Evolutionary conservation across 1,139 yeast species (phyloP), one percentile per base, ranked within the genome.

Genomic region (Spathaspora jeffriesii): DNA sequence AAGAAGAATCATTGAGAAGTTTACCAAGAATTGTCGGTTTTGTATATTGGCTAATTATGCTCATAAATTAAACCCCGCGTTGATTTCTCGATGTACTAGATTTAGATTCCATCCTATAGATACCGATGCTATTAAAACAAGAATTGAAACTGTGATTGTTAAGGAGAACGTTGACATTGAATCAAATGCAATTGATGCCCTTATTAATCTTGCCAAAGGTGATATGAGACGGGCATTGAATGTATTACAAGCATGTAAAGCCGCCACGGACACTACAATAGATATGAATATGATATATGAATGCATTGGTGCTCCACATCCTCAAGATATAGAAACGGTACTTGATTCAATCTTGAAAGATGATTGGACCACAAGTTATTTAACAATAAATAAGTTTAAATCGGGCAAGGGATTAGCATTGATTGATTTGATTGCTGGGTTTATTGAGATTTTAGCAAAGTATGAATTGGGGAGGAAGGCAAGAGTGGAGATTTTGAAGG

Each of bases 221-320:
- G 99, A 95, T 65, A 95, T 95, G 99, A 82, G 99, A 70, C 82
- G 90, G 50, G 96, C 96, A 1, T 76, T 95, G 56, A 95, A 95
- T 62, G 97, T 95, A 7, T 68, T 95, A 46, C 99, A 95, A 67
- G 96, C 98, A 0, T 89, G 99, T 64, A 81, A 88, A 53, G 91
- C 97, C 0, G 88, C 96, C 0, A 66, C 82, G 23, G 65, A 64
- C 17, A 61, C 57, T 11, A 70, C 66, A 39, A 85, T 92, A 36
- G 80, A 85, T 30, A 79, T 77, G 41, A 82, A 81, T 48, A 85
- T 88, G 83, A 84, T 95, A 32, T 95, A 89, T 64, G 96, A 92
- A 56, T 92, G 98, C 65, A 85, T 95, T 43, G 99, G 99, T 2
- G 92, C 96, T 1, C 98, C 99, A 2, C 88, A 87, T 55, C 99